Evolutionary conservation across 495 filamentous ascomycete genomes (phyloP), one percentile per base, ranked within the genome.

Genomic region (Penicillium cinerascens): DNA sequence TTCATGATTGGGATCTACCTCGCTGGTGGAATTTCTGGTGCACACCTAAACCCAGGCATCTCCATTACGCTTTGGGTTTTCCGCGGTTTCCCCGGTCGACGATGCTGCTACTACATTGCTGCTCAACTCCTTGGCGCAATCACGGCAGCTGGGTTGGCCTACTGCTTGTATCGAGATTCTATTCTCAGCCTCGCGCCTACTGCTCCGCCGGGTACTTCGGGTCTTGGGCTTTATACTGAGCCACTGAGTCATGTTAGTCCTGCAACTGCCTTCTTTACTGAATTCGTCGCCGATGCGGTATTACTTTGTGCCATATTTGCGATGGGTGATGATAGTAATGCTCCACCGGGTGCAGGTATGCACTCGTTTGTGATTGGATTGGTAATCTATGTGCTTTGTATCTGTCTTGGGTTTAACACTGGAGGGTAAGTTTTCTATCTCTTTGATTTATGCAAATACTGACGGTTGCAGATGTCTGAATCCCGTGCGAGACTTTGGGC

Each of bases 201-300:
- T 21, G 38, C 39, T 2, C 45, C 51, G 8, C 54, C 58, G 11
- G 44, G 47, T 26, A 17, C 43, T 57, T 26, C 78, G 0, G 73
- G 75, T 1, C 68, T 71, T 6, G 77, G 79, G 15, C 79, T 82
- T 56, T 77, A 74, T 64, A 81, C 82, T 1, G 78, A 81, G 46
- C 72, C 74, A 25, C 66, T 74, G 48, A 50, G 63, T 22, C 79
- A 76, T 50, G 53, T 83, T 45, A 74, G 69, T 0, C 75, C 69
- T 29, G 65, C 70, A 0, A 71, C 72, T 25, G 75, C 78, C 23
- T 83, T 64, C 17, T 64, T 64, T n/a, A 64, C 58, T 2, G 61
- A 64, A 40, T 61, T 61, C 36, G 20, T 64, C 1, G 61, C 41
- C 17, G 53, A 54, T 47, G 58, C 58, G 10, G 58, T 64, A 11